Evolutionary conservation across 768 basidiomycete genomes (phyloP).

Genomic region (Gautieria morchelliformis): DNA sequence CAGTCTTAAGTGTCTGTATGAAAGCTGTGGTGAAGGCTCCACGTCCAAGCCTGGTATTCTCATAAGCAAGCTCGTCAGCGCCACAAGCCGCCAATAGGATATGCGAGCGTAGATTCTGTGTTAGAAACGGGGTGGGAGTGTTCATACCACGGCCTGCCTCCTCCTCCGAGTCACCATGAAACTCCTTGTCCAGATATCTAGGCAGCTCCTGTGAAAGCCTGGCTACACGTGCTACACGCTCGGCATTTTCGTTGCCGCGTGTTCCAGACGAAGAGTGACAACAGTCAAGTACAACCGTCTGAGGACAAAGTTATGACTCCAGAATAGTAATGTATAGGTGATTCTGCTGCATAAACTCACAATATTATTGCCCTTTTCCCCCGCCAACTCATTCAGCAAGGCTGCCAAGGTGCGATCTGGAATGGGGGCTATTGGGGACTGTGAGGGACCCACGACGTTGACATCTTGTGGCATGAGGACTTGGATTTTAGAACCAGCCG

Average conservation of each 20-base stretch:
- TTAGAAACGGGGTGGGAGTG: neutral
- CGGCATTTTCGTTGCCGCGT: slow-evolving; percentile 11
- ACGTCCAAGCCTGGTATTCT: slow-evolving; percentile 15
- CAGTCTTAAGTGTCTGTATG: slow-evolving; percentile 16
- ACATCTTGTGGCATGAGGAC: slow-evolving; percentile 28
- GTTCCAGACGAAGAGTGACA: slow-evolving; percentile 33
- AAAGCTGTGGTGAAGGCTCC: slow-evolving; percentile 26
- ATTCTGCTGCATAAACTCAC: slow-evolving; percentile 16
- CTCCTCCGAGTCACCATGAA: neutral
- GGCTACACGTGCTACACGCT: neutral
- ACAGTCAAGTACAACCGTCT: slow-evolving; percentile 40
- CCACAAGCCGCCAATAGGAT: slow-evolving; percentile 35
- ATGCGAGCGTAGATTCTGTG: neutral
- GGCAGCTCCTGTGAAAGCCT: neutral
- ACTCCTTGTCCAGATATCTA: neutral
- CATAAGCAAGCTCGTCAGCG: slow-evolving; percentile 25
- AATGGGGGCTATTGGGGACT: slow-evolving; percentile 23
- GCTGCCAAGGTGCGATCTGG: slow-evolving; percentile 34
- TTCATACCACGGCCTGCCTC: neutral
- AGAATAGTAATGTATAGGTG: neutral
- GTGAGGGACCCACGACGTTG: slow-evolving; percentile 6
- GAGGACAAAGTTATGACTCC: neutral
- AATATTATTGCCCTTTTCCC: slow-evolving; percentile 35
- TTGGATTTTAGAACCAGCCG: slow-evolving; percentile 22
- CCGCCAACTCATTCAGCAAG: slow-evolving; percentile 29